Conservation (phyloP, 129 eudicot species). For the Centella asiatica region DNA sequence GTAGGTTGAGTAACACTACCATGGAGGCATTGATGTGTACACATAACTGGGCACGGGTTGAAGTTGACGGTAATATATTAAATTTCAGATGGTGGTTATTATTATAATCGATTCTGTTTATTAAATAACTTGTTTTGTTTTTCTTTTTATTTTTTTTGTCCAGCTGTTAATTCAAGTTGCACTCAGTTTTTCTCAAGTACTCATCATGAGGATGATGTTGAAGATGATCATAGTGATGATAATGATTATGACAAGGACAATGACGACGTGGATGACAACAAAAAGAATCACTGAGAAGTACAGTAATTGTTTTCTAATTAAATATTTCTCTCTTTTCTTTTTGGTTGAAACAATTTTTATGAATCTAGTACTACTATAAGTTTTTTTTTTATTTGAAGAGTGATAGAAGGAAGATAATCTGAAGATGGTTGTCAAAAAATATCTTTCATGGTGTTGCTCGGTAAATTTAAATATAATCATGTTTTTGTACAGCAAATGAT, state of each 20-base stretch:
- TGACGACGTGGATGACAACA: not conserved
- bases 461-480: no score
- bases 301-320: not conserved
- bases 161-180: not conserved
- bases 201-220: not conserved
- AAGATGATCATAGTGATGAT: not conserved
- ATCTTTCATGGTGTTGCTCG: not conserved
- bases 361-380: not conserved
- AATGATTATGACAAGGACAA: not conserved
- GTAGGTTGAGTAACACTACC: constrained; percentile 8
- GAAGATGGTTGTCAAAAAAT: not conserved
- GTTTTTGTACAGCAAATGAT: not conserved
- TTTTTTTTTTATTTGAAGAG: not conserved
- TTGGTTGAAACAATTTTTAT: not conserved
- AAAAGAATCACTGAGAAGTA: not conserved
- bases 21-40: constrained; percentile 28
- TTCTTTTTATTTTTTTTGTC: no score
- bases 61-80: not conserved
- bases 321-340: not conserved
- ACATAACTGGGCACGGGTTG: constrained; percentile 1
- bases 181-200: constrained; percentile 5
- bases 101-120: not conserved
- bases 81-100: not conserved
- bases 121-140: not conserved
- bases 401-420: not conserved